These are phyloP conservation scores for Hordeum marinum DNA, from an alignment of 176 grass and related monocot genomes.

Conservation along the genomic window DNA sequence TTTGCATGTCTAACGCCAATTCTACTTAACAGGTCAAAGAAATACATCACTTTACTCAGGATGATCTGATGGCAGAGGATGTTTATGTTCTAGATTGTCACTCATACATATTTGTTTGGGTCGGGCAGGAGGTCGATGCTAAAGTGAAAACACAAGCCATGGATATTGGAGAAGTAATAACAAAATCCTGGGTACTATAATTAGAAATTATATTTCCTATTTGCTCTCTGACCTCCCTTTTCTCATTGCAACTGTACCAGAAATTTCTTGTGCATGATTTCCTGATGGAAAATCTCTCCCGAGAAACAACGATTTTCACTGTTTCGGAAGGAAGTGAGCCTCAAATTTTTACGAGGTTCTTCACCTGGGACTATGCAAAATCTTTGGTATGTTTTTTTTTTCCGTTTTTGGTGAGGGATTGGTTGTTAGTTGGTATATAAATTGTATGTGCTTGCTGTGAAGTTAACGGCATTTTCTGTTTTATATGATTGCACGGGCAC, in stretches of 20 bases:
- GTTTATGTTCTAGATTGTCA: constrained; percentile 79
- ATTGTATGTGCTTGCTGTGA: neutral
- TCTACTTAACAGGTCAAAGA: constrained; percentile 62
- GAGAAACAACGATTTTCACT: constrained; percentile 67
- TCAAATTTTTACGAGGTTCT: constrained; percentile 86
- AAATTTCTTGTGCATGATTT: constrained; percentile 87
- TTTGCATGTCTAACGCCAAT: constrained; percentile 21
- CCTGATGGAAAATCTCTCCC: constrained; percentile 83
- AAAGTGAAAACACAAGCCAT: constrained; percentile 67
- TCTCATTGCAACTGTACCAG: constrained; percentile 32
- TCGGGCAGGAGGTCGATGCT: constrained; percentile 77
- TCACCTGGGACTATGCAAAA: constrained; percentile 83
- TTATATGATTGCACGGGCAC: neutral
- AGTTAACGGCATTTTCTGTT: neutral
- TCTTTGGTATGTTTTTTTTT: constrained; percentile 49
- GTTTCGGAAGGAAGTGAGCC: constrained; percentile 83
- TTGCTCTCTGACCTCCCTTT: neutral
- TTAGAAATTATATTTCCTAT: neutral
- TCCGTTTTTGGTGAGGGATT: neutral
- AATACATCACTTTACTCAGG: constrained; percentile 87
- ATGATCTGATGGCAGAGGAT: constrained; percentile 95
- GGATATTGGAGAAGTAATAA: constrained; percentile 76
- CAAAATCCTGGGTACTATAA: neutral
- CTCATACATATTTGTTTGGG: constrained; percentile 78
- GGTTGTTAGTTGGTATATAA: constrained; percentile 17